Conservation (phyloP, 2,329 filamentous ascomycete genomes). For the Coniochaeta sp. region DNA sequence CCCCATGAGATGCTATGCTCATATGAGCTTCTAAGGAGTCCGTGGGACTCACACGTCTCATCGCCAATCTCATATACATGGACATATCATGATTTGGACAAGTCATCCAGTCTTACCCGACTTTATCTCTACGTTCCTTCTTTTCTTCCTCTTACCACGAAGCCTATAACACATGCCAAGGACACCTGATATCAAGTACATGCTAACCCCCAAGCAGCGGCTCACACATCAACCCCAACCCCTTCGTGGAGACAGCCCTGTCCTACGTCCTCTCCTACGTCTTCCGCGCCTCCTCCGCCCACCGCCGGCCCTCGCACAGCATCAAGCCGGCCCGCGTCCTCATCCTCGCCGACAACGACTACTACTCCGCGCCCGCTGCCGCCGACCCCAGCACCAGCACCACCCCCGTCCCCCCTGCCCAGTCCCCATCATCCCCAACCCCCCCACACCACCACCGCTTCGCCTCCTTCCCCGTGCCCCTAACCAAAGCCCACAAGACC, state of each 20-base stretch:
- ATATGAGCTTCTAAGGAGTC: neutral
- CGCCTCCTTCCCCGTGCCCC: slow-evolving; percentile 66
- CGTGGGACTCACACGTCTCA: neutral
- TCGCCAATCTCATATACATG: neutral
- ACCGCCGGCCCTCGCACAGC: slow-evolving; percentile 22
- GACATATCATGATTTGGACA: neutral
- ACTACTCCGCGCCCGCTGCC: slow-evolving; percentile 60
- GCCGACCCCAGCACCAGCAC: slow-evolving; percentile 16
- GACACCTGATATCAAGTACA: neutral
- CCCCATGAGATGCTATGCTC: neutral
- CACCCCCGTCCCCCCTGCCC: slow-evolving; percentile 10
- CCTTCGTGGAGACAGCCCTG: slow-evolving; percentile 88
- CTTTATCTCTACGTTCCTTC: too few relatives aligned
- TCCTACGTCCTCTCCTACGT: slow-evolving; percentile 84
- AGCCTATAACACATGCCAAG: neutral
- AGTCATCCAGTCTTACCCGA: too few relatives aligned
- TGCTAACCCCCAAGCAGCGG: slow-evolving; percentile 27
- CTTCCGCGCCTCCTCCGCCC: slow-evolving; percentile 25
- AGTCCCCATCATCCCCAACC: slow-evolving; percentile 12
- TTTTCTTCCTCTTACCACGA: too few relatives aligned
- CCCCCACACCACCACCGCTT: slow-evolving; percentile 46
- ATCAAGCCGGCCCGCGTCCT: slow-evolving; percentile 68
- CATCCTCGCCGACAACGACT: slow-evolving; percentile 91
- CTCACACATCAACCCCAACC: slow-evolving; percentile 49
- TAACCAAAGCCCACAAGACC: slow-evolving; percentile 84